phyloP scores from a whole-genome alignment of 2,329 filamentous ascomycete genomes.

The Trichoderma atroviride region DNA sequence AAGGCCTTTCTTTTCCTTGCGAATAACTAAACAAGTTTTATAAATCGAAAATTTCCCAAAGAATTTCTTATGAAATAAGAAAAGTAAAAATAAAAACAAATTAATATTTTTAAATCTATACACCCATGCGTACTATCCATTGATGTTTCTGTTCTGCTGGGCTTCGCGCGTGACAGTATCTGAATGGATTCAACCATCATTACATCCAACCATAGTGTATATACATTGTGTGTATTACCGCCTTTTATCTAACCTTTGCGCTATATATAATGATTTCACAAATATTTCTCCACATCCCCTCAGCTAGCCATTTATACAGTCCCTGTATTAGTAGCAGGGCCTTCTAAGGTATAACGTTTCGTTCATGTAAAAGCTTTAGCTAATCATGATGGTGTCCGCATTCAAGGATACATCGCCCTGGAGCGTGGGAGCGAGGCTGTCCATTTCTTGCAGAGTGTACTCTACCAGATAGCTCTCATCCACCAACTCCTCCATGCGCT shows the following conservation, averaged over 20 bases:
- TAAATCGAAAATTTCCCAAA: background rate
- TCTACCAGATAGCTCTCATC: conserved; percentile 95
- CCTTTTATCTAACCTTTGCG: background rate
- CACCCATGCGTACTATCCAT: background rate
- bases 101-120: background rate
- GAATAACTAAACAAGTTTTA: background rate
- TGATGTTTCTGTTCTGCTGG: background rate
- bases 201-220: background rate
- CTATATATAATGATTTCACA: conserved; percentile 5
- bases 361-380: conserved; percentile 29
- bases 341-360: background rate
- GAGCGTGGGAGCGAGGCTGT: conserved; percentile 61
- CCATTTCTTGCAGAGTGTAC: conserved; percentile 93
- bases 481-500: conserved; percentile 81
- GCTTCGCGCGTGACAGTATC: background rate
- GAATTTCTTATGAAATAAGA: too few relatives aligned
- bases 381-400: conserved; percentile 48
- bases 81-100: too few relatives aligned
- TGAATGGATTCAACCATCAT: background rate
- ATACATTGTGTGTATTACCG: background rate
- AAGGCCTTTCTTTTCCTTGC: background rate
- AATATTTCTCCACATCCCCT: background rate
- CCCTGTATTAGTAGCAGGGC: background rate
- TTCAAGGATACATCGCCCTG: conserved; percentile 41
- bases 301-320: background rate